Conservation (phyloP, 805 yeast genomes). For the Myxozyma sirexii region DNA sequence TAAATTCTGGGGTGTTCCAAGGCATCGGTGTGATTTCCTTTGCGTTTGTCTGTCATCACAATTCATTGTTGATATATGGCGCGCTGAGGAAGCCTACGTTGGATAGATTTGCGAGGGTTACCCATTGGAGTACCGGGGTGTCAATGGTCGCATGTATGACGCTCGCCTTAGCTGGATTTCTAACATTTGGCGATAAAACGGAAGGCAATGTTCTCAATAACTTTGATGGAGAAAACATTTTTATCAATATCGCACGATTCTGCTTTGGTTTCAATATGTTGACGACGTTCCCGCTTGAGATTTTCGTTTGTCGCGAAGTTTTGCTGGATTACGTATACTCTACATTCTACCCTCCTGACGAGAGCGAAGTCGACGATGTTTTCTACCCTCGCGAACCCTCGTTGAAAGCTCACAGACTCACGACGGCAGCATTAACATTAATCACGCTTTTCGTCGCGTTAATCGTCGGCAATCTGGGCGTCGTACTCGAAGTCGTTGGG, state of each 20-base stretch:
- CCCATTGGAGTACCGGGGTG: constrained; percentile 80
- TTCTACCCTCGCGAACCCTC: constrained; percentile 13
- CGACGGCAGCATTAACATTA: constrained; percentile 68
- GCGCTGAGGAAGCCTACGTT: constrained; percentile 77
- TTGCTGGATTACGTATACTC: constrained; percentile 58
- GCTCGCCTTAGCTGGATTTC: constrained; percentile 78
- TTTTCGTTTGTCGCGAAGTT: constrained; percentile 88
- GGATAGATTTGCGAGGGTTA: constrained; percentile 70
- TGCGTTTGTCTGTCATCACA: constrained; percentile 95
- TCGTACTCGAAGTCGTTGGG: constrained; percentile 85
- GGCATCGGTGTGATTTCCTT: constrained; percentile 93
- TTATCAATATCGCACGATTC: constrained; percentile 83
- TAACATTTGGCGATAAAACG: constrained; percentile 73
- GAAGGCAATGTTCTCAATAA: constrained; percentile 89
- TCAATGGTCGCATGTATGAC: constrained; percentile 77
- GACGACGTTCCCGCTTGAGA: constrained; percentile 87
- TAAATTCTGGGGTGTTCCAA: constrained; percentile 73
- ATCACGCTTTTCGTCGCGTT: constrained; percentile 75
- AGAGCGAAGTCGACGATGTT: neutral
- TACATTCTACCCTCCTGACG: constrained; percentile 4
- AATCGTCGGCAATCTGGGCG: constrained; percentile 81
- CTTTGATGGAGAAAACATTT: constrained; percentile 71
- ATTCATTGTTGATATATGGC: constrained; percentile 85
- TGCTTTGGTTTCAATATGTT: constrained; percentile 92
- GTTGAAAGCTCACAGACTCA: constrained; percentile 51